A percentile compares a stretch with the other conserved stretches of the same genome.
These are phyloP conservation scores for Ophiobolus disseminans DNA, from an alignment of 2,329 filamentous ascomycete genomes.

Conservation along the genomic window DNA sequence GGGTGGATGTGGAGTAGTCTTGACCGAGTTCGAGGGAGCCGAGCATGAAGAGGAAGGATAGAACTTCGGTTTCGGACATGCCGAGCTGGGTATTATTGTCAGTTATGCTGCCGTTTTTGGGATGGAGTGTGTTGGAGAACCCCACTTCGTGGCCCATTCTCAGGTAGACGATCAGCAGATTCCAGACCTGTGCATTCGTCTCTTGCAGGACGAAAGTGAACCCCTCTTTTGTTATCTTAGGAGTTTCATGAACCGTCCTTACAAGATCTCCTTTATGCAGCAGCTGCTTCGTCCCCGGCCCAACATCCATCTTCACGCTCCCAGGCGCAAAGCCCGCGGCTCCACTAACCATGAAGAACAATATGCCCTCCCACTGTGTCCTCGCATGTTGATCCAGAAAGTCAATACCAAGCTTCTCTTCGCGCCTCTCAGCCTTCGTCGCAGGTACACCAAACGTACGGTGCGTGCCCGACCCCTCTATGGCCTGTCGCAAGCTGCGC, in stretches of 20 bases:
- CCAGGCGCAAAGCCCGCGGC: constrained; percentile 62
- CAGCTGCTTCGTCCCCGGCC: constrained; percentile 77
- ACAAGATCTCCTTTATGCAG: constrained; percentile 83
- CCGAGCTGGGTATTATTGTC: constrained; percentile 56
- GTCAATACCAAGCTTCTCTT: constrained; percentile 69
- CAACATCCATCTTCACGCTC: constrained; percentile 50
- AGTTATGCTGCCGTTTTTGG: too few relatives aligned
- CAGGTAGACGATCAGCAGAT: constrained; percentile 89
- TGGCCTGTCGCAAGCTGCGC: constrained; percentile 79
- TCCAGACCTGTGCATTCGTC: constrained; percentile 97
- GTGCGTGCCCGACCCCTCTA: constrained; percentile 85
- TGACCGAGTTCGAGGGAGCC: constrained; percentile 91
- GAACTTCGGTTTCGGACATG: constrained; percentile 90
- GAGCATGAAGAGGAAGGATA: constrained; percentile 95
- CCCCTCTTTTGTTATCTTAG: constrained; percentile 87
- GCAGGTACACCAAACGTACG: constrained; percentile 92
- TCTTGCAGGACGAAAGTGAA: constrained; percentile 96
- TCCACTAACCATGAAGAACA: constrained; percentile 91
- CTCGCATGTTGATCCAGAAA: constrained; percentile 87
- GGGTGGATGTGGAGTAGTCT: constrained; percentile 84
- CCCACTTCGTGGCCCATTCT: constrained; percentile 74
- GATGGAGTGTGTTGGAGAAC: background rate
- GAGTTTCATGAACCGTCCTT: constrained; percentile 61
- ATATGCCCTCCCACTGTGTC: constrained; percentile 91
- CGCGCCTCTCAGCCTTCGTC: constrained; percentile 64